Evolutionary conservation across 2,329 filamentous ascomycete genomes (phyloP), one percentile per base, ranked within the genome.

Genomic region (Epicoccum nigrum): DNA sequence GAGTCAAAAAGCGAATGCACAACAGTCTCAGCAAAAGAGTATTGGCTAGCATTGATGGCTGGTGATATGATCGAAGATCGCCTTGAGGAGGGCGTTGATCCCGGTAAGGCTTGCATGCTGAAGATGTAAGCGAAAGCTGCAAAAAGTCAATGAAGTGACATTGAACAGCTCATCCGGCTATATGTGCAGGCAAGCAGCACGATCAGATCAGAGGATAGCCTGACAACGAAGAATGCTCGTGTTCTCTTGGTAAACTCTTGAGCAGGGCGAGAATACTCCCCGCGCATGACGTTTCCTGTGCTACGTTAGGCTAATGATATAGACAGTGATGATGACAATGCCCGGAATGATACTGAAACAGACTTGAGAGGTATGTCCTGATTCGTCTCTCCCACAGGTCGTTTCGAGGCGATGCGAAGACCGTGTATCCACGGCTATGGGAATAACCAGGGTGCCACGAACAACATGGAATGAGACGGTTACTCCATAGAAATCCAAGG

Each of bases 181-280:
- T 52, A 47, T 52, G 49, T 47, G 38, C 32, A 20, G 7, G 13
- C 32, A 13, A 46, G n/a, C 17, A 13, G n/a, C 7, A 28, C 43
- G 9, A 12, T 21, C 21, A 16, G 35, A 25, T 21, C n/a, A 44
- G 33, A 33, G 23, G 20, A 43, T 52, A 52, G 49, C 44, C 39
- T 20, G 38, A 51, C 49, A 46, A 52, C 49, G 20, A 52, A 52
- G 49, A 52, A 52, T 52, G 49, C 37, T 51, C 49, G 20, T 12
- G 15, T 38, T 25, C 15, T 20, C 43, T 46, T 51, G 42, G 32
- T 42, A 25, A 38, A 7, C 32, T 31, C 32, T 38, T 38, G 44
- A 25, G 32, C 32, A 27, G 28, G 17, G 12, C 20, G 33, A 19
- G 23, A 39, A 23, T 28, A 25, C 27, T 23, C 38, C 38, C 49